Conservation (phyloP, 2,329 filamentous ascomycete species). For the Emergomyces orientalis region DNA sequence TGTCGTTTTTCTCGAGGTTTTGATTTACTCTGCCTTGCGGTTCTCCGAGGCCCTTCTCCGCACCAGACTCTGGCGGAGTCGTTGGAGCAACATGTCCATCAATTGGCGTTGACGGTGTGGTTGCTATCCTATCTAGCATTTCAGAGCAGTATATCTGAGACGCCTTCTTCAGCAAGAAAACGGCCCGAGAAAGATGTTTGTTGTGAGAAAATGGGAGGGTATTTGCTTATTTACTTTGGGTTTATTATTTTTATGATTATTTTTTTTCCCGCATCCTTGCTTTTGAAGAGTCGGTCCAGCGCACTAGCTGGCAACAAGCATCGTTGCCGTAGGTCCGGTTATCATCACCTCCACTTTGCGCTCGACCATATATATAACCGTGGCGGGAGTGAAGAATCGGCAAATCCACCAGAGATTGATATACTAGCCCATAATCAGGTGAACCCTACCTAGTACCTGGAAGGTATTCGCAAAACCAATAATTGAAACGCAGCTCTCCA, state of each 20-base stretch:
- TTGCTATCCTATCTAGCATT: slow-evolving; percentile 1
- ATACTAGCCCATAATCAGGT: no score
- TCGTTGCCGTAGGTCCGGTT: neutral
- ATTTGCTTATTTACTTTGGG: neutral
- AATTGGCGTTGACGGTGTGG: neutral
- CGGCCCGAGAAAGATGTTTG: neutral
- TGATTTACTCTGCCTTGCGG: neutral
- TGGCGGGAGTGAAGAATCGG: no score
- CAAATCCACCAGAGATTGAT: no score
- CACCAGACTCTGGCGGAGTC: neutral
- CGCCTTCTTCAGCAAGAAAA: neutral
- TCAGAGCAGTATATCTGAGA: neutral
- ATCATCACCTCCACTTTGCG: slow-evolving; percentile 1
- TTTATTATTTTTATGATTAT: neutral
- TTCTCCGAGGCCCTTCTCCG: neutral
- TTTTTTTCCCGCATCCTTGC: neutral
- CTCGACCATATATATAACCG: neutral
- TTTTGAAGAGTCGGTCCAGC: neutral
- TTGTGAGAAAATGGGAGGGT: neutral
- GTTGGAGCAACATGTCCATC: neutral
- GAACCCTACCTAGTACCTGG: neutral
- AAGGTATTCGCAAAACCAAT: neutral
- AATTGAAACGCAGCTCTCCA: neutral
- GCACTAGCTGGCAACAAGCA: neutral
- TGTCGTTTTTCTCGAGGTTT: neutral